Conservation (phyloP, 306 rosid genomes). For the Gastrolobium villosum region DNA sequence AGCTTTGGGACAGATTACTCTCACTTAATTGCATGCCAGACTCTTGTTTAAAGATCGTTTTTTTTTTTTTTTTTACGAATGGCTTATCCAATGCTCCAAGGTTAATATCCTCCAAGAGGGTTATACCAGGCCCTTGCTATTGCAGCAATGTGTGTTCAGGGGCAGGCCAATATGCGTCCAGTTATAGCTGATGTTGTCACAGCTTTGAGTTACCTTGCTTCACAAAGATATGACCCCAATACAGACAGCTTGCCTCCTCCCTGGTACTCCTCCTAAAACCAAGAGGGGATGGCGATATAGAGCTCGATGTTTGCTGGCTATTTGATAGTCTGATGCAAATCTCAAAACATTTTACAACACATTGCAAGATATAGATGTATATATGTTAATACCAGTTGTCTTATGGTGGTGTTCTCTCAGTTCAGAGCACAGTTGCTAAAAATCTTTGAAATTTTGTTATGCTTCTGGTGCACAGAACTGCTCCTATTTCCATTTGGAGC, state of each 20-base stretch:
- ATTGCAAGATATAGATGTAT: constrained; percentile 47
- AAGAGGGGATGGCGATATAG: constrained; percentile 60
- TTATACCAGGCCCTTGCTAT: constrained; percentile 87
- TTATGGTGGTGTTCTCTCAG: constrained; percentile 39
- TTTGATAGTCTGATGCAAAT: constrained; percentile 39
- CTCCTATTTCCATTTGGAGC: constrained; percentile 51
- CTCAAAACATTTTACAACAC: background rate
- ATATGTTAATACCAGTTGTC: constrained; percentile 46
- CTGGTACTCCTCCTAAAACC: constrained; percentile 74
- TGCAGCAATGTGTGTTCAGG: constrained; percentile 94
- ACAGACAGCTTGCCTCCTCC: constrained; percentile 61
- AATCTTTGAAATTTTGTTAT: constrained; percentile 44
- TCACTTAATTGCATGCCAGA: constrained; percentile 65
- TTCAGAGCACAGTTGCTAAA: constrained; percentile 40
- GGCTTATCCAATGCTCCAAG: constrained; percentile 88
- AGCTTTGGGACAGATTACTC: constrained; percentile 8
- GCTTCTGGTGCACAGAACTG: constrained; percentile 40
- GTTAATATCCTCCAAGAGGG: constrained; percentile 82
- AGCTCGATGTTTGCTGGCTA: constrained; percentile 52
- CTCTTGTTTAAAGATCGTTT: constrained; percentile 74
- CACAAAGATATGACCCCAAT: constrained; percentile 69
- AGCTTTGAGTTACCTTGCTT: constrained; percentile 87
- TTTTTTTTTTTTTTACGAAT: constrained; percentile 57
- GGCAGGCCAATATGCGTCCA: constrained; percentile 86
- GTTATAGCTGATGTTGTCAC: constrained; percentile 92